These are phyloP conservation scores for Fomitopsis serialis DNA, from an alignment of 768 basidiomycete species.

Conservation along the genomic window DNA sequence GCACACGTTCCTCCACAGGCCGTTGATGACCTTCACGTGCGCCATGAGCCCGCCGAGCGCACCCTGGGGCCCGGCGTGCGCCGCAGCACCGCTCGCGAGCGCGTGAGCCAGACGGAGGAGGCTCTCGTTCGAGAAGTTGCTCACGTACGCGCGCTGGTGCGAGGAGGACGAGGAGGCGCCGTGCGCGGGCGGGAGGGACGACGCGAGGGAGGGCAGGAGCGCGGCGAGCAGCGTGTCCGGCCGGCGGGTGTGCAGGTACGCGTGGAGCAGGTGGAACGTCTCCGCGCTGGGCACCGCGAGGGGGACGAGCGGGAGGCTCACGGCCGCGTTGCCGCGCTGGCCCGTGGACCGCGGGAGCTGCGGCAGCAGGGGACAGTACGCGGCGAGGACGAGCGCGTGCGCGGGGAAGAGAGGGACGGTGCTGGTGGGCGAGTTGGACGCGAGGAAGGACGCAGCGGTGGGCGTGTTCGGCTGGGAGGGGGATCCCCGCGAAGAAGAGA, in stretches of 20 bases:
- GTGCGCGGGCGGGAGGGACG: conserved; percentile 14
- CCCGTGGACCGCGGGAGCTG: conserved; percentile 36
- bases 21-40: conserved; percentile 33
- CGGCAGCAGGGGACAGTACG: conserved; percentile 63
- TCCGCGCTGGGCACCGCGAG: conserved; percentile 58
- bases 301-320: conserved; percentile 52
- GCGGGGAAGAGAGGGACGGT: conserved; percentile 49
- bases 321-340: conserved; percentile 23
- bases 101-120: conserved; percentile 21
- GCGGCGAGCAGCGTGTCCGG: conserved; percentile 42
- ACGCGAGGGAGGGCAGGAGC: conserved; percentile 33
- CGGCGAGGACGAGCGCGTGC: conserved; percentile 65
- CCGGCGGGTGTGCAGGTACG: conserved; percentile 65
- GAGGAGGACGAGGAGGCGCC: conserved; percentile 7
- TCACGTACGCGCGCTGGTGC: conserved; percentile 14
- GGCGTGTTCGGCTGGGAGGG: conserved; percentile 20
- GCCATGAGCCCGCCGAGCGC: conserved; percentile 28
- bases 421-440: conserved; percentile 17
- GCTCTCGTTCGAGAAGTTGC: conserved; percentile 20
- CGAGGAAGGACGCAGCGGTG: conserved; percentile 21
- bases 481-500: conserved; percentile 28
- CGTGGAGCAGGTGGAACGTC: conserved; percentile 52
- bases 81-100: conserved; percentile 17
- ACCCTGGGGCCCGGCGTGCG: conserved; percentile 19
- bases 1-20: conserved; percentile 47